Conservation (phyloP, 2,329 filamentous ascomycete genomes). For the Penicillium sp. region DNA sequence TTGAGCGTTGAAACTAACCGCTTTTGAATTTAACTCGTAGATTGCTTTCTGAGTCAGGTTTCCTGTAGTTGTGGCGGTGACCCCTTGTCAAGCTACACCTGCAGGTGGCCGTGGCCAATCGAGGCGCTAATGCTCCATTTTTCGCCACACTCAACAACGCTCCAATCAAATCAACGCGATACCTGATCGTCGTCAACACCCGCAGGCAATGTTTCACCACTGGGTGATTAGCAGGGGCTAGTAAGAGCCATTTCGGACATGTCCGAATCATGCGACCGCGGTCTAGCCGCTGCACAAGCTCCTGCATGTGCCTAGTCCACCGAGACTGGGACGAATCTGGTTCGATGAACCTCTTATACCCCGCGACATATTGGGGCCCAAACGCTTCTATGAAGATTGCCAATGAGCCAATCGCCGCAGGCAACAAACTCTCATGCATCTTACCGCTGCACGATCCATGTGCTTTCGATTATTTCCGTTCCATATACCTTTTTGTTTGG, state of each 20-base stretch:
- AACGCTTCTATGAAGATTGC: background rate
- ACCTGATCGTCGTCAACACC: slow-evolving; percentile 2
- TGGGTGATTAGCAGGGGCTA: slow-evolving; percentile 5
- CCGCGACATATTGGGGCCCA: background rate
- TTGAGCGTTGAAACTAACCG: slow-evolving; percentile 34
- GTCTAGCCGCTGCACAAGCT: slow-evolving; percentile 8
- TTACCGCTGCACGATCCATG: background rate
- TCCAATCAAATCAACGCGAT: slow-evolving; percentile 15
- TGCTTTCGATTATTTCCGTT: background rate
- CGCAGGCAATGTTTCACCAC: slow-evolving; percentile 8
- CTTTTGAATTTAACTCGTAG: slow-evolving; percentile 37
- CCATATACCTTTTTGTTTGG: slow-evolving; percentile 9
- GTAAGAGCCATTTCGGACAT: slow-evolving; percentile 1
- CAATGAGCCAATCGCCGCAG: background rate
- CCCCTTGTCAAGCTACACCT: slow-evolving; percentile 23
- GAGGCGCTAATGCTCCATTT: slow-evolving; percentile 8
- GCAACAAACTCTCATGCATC: background rate
- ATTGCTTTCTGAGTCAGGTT: slow-evolving; percentile 51
- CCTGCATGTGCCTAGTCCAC: background rate
- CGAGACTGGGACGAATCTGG: background rate
- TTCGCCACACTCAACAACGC: slow-evolving; percentile 12
- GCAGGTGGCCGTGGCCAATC: slow-evolving; percentile 16
- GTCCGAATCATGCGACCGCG: slow-evolving; percentile 12
- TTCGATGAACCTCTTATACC: background rate
- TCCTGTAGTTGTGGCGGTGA: slow-evolving; percentile 38